A percentile compares a stretch with the other conserved stretches of the same genome.
Conservation (phyloP, 805 yeast genomes). For the Candida tammaniensis region DNA sequence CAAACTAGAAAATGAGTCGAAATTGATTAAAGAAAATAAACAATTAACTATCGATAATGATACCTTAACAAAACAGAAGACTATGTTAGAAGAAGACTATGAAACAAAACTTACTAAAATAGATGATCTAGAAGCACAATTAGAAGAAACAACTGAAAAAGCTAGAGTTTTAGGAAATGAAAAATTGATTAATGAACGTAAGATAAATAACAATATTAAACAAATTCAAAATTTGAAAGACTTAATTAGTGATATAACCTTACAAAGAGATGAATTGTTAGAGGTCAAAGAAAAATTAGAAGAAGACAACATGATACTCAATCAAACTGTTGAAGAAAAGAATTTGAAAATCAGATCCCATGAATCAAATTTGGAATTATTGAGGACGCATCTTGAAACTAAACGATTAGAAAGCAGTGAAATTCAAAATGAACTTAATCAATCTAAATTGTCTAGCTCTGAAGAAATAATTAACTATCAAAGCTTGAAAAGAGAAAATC, state of each 20-base stretch:
- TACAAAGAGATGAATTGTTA: conserved; percentile 61
- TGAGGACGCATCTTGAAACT: conserved; percentile 33
- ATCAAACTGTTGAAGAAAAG: conserved; percentile 25
- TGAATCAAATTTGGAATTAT: conserved; percentile 25
- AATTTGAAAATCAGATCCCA: conserved; percentile 21
- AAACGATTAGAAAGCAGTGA: conserved; percentile 32
- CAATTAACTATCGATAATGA: conserved; percentile 60
- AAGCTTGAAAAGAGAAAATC: conserved; percentile 45
- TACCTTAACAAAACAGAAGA: conserved; percentile 28
- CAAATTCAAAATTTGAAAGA: conserved; percentile 59
- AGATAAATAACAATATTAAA: conserved; percentile 30
- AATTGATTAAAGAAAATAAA: conserved; percentile 60
- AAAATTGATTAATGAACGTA: conserved; percentile 32
- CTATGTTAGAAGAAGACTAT: conserved; percentile 26
- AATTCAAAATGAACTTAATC: conserved; percentile 32
- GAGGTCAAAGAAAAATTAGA: conserved; percentile 32
- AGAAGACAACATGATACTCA: conserved; percentile 25
- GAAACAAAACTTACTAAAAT: conserved; percentile 42
- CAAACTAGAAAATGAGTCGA: conserved; percentile 63
- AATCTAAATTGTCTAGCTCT: conserved; percentile 24
- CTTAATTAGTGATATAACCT: conserved; percentile 56
- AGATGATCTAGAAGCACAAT: conserved; percentile 32
- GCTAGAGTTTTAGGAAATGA: conserved; percentile 32
- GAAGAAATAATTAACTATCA: conserved; percentile 35
- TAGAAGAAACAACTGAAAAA: conserved; percentile 25